phyloP scores from a whole-genome alignment of 2,329 filamentous ascomycete species.

The Stachybotrys chartarum region DNA sequence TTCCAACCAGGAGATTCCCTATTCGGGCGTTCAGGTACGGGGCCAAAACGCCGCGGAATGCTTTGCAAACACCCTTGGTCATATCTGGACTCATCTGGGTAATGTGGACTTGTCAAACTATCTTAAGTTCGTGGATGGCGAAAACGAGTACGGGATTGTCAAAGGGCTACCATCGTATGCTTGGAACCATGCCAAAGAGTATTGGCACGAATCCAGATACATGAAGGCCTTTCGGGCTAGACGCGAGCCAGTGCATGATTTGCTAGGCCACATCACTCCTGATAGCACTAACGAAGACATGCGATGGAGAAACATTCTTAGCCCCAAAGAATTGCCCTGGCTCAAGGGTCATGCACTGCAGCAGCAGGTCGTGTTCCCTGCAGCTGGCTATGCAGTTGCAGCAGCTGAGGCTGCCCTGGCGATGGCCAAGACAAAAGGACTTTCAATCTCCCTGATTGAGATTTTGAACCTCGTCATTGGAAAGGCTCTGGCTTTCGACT shows the following conservation, averaged over 20 bases:
- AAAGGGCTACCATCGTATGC: neutral
- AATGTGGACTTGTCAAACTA: neutral
- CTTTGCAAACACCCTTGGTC: neutral
- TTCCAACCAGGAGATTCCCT: neutral
- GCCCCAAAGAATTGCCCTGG: slow-evolving; percentile 21
- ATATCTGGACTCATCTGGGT: neutral
- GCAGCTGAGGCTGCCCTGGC: slow-evolving; percentile 16
- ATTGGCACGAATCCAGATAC: slow-evolving; percentile 1
- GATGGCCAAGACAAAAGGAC: neutral
- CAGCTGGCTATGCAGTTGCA: slow-evolving; percentile 25
- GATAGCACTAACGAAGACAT: neutral
- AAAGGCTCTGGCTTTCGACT: neutral
- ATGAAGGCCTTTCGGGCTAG: neutral
- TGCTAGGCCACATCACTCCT: neutral
- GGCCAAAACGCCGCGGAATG: neutral
- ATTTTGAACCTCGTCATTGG: neutral
- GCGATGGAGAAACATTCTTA: slow-evolving; percentile 11
- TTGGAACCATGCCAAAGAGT: neutral
- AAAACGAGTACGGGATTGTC: neutral
- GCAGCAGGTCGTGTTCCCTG: slow-evolving; percentile 28
- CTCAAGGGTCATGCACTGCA: slow-evolving; percentile 24
- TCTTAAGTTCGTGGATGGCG: neutral
- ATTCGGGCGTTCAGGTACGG: neutral
- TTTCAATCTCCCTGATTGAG: neutral
- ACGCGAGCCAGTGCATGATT: neutral